A percentile compares a stretch with the other conserved stretches of the same genome.
Conservation (phyloP, 495 filamentous ascomycete species). For the Chaetomidium leptoderma region DNA sequence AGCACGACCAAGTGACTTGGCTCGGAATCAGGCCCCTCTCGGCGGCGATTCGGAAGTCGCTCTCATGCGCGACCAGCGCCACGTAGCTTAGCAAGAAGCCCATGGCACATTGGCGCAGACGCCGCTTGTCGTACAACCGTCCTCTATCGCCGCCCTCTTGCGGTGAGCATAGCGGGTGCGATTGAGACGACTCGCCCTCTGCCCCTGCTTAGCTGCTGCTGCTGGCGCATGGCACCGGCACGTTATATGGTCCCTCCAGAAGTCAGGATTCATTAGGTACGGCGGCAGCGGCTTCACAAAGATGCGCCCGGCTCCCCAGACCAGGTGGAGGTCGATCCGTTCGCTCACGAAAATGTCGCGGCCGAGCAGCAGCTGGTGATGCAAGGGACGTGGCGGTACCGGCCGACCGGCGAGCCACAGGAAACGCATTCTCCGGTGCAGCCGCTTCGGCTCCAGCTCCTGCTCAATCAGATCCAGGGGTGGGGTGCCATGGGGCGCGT, state of each 20-base stretch:
- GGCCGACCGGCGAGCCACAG: neutral
- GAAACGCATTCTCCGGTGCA: conserved; percentile 1
- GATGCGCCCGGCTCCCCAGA: neutral
- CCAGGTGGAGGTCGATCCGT: neutral
- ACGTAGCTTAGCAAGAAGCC: neutral
- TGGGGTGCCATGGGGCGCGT: neutral
- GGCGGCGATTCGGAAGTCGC: neutral
- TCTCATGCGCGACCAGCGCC: neutral
- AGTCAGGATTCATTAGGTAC: neutral
- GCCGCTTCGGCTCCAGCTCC: neutral
- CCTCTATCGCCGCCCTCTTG: neutral
- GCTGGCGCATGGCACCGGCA: neutral
- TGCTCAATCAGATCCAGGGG: neutral
- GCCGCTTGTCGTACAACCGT: neutral
- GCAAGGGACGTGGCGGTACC: neutral
- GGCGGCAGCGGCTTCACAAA: neutral
- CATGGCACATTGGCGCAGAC: neutral
- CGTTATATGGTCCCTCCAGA: neutral
- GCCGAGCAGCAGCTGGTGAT: neutral
- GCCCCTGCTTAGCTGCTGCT: neutral
- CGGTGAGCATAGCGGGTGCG: neutral
- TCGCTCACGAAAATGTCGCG: neutral
- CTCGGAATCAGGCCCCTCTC: neutral
- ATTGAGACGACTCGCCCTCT: neutral
- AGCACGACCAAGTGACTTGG: neutral